Evolutionary conservation across 208 protist genomes (phyloP), one percentile per base, ranked within the genome.

Genomic region (Porcisia hertigi): DNA sequence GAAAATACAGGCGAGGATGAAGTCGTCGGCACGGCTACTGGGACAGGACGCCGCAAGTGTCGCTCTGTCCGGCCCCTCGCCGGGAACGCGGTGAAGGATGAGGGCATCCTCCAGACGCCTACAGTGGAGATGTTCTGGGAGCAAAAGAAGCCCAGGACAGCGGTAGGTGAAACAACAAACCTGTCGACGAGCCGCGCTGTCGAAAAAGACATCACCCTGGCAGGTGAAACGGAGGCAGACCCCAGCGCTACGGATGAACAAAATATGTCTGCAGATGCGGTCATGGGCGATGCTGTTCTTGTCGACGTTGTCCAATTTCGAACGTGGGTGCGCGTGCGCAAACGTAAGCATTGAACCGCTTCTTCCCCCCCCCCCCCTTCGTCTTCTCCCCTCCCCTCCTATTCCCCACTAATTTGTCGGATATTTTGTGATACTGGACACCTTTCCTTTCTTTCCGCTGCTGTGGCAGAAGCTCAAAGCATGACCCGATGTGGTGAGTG

Each of bases 301-400:
- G 84, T 96, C 41, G 89, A 96, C 39, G 84, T 96, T 1, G 87
- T 92, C 54, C 92, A 87, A 74, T 94, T 94, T 73, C 79, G 88
- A 25, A 81, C 80, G 20, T 87, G 71, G 54, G 88, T 94, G 76
- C 81, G 77, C 8, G 87, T 91, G 25, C 78, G 69, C 70, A 88
- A 91, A 69, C 74, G 58, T 52, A 67, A 64, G 12, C 73, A 76
- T 34, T 86, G 58, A 77, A 30, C 30, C 0, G 30, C 30, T 30
- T 30, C 30, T 30, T 0, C 30, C 30, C 30, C 30, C 30, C 30
- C 30, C 30, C 30, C 30, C 30, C 30, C 30, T 30, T 30, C 30
- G 30, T 30, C 30, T 30, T 30, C 30, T 30, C 30, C 30, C 30
- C 30, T 30, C 30, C 30, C 30, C 30, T 30, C 30, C 30, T 30